Evolutionary conservation across 305 asterid genomes (phyloP).

Genomic region (Salvia sclarea): DNA sequence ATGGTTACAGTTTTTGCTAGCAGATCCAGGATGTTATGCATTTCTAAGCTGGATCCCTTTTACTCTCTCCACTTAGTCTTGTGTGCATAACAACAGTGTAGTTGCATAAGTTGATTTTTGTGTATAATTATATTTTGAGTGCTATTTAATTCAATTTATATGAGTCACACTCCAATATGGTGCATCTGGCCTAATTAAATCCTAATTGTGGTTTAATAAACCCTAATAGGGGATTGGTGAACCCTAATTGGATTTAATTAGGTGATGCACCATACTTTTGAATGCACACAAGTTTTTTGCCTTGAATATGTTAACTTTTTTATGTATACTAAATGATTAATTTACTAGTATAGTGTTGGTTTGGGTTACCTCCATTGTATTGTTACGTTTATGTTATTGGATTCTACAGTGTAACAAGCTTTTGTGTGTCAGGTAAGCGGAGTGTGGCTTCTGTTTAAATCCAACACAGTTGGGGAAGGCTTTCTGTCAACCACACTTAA

Average conservation of each 20-base stretch:
- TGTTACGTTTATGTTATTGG: constrained; percentile 14
- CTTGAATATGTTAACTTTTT: too few relatives aligned
- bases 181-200: too few relatives aligned
- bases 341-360: constrained; percentile 3
- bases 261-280: too few relatives aligned
- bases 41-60: background rate
- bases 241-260: too few relatives aligned
- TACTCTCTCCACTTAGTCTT: constrained; percentile 1
- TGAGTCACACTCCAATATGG: too few relatives aligned
- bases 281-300: too few relatives aligned
- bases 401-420: constrained; percentile 22
- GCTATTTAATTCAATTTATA: background rate
- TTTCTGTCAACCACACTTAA: constrained; percentile 77
- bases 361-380: constrained; percentile 20
- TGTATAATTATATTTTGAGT: constrained; percentile 4
- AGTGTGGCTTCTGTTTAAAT: constrained; percentile 81
- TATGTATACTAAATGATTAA: too few relatives aligned
- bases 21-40: background rate
- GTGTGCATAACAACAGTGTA: background rate
- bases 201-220: too few relatives aligned
- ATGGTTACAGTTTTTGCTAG: background rate
- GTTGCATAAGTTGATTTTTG: background rate
- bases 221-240: too few relatives aligned
- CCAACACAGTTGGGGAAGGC: constrained; percentile 75
- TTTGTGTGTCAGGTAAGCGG: constrained; percentile 68